Evolutionary conservation across 306 rosid genomes (phyloP), one percentile per base, ranked within the genome.

Genomic region (Trifolium subterraneum): DNA sequence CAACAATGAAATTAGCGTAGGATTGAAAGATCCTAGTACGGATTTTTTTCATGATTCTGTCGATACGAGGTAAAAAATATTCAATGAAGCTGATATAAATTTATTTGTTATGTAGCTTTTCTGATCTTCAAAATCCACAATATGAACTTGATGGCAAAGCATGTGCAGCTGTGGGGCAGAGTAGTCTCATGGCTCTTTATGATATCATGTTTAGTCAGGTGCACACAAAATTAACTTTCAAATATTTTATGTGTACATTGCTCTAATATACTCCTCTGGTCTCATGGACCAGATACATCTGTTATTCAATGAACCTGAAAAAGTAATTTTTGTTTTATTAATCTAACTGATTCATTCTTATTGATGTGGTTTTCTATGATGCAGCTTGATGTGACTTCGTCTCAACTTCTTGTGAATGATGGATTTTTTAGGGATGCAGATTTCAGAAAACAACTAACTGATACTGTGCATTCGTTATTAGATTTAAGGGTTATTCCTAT

Each of bases 121-220:
- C 95, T 51, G 96, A 90, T 82, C 97, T 93, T 44, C 97, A 87
- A 82, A 83, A 82, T 76, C 90, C 93, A 70, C 91, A 84, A 76
- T 56, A 64, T 29, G 93, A 87, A 5, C 80, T 88, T 45, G 98
- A 89, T 84, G 98, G 97, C 35, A 93, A 93, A 77, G 91, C 98
- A 36, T 93, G 97, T 79, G 98, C 98, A 27, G 90, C 95, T 23
- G 98, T 93, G 52, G 97, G 97, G 51, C 97, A 93, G 87, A 89
- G 95, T 61, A 88, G 98, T 75, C 98, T 93, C 72, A 93, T 93
- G 98, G 98, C 98, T 76, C 95, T 93, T 39, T 93, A 93, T 81
- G 98, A 93, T 80, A 79, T 93, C 25, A 86, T 90, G 94, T 93
- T 93, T 73, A 89, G 95, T 78, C 96, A 93, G 95, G 98, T 90